These are phyloP conservation scores for Sclerotinia nivalis DNA, from an alignment of 2,329 filamentous ascomycete genomes.

Conservation along the genomic window DNA sequence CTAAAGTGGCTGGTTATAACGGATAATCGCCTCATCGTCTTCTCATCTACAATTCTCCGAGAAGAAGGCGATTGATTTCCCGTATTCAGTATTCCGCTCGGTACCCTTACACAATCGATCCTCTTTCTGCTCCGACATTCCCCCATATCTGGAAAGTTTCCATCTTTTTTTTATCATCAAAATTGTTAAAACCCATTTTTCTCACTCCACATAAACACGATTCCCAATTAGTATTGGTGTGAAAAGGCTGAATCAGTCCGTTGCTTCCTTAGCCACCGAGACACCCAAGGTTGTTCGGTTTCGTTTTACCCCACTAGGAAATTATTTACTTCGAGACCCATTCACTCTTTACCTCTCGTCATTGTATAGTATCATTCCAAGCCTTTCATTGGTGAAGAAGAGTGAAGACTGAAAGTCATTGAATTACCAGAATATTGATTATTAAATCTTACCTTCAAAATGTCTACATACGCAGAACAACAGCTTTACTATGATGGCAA, in stretches of 20 bases:
- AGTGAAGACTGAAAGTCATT: slow-evolving; percentile 6
- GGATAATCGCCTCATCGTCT: not conserved
- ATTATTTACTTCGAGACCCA: slow-evolving; percentile 13
- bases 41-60: not conserved
- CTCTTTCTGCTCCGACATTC: slow-evolving; percentile 13
- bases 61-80: not conserved
- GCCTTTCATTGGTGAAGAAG: slow-evolving; percentile 21
- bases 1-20: not conserved
- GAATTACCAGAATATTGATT: slow-evolving; percentile 16
- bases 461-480: slow-evolving; percentile 49
- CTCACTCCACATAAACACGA: not conserved
- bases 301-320: slow-evolving; percentile 18
- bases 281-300: not conserved
- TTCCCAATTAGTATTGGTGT: not conserved
- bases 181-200: not conserved
- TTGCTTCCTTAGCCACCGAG: slow-evolving; percentile 3
- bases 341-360: not conserved
- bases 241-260: not conserved
- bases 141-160: not conserved
- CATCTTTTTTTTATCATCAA: not conserved
- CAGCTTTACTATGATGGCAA: slow-evolving; percentile 77
- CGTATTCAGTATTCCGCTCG: slow-evolving; percentile 14
- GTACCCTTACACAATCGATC: slow-evolving; percentile 1
- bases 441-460: slow-evolving; percentile 29
- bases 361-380: not conserved